Conservation (phyloP, 1,139 yeast genomes). For the Yamadazyma friedrichii region DNA sequence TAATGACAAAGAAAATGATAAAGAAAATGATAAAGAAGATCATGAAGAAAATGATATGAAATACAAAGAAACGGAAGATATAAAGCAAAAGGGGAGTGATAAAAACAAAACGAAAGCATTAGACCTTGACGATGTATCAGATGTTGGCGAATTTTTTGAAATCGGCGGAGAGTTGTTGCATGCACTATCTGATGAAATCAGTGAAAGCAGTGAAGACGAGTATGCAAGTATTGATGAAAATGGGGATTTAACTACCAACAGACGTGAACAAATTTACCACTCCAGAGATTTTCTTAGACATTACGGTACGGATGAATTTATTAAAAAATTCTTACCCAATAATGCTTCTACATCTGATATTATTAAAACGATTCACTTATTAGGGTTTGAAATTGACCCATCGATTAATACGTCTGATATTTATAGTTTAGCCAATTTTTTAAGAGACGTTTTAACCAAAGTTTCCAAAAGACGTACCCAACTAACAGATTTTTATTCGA, state of each 20-base stretch:
- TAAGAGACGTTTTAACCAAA: constrained; percentile 60
- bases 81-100: neutral
- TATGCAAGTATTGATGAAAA: neutral
- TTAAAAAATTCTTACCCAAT: constrained; percentile 59
- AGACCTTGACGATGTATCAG: no score
- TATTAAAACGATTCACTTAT: constrained; percentile 41
- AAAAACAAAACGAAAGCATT: neutral
- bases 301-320: constrained; percentile 59
- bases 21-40: constrained; percentile 1
- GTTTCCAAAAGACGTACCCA: constrained; percentile 56
- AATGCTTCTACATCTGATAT: constrained; percentile 57
- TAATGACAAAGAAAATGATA: neutral
- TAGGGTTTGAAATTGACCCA: constrained; percentile 52
- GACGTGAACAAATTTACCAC: constrained; percentile 17
- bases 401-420: constrained; percentile 36
- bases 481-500: constrained; percentile 49
- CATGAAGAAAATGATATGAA: neutral
- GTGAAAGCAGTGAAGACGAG: neutral
- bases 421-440: constrained; percentile 42
- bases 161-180: neutral
- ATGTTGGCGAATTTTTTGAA: neutral
- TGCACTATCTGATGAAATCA: neutral
- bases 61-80: constrained; percentile 1
- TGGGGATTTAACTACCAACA: neutral
- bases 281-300: constrained; percentile 60